Evolutionary conservation across 495 filamentous ascomycete species (phyloP).

Genomic region (Talaromyces borbonicus): DNA sequence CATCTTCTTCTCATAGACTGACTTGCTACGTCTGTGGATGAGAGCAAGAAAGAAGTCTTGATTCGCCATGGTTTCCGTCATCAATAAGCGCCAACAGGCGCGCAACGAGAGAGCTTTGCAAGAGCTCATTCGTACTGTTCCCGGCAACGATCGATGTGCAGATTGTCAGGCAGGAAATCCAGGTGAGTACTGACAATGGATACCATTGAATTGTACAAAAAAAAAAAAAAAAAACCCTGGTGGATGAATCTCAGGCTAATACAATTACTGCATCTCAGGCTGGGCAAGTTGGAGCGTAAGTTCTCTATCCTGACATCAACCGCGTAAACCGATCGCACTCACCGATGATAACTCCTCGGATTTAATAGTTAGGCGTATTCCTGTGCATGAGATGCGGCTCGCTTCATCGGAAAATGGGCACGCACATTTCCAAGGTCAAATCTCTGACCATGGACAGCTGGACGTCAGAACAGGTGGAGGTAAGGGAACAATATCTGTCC

Average conservation of each 20-base stretch:
- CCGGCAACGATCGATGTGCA: conserved; percentile 90
- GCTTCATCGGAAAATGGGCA: conserved; percentile 92
- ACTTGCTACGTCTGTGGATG: too few species aligned
- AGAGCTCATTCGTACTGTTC: conserved; percentile 76
- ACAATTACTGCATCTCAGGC: conserved; percentile 42
- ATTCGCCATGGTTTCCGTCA: conserved; percentile 38
- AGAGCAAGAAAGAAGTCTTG: too few species aligned
- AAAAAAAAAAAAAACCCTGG: too few species aligned
- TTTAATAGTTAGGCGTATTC: conserved; percentile 75
- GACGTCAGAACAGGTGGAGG: conserved; percentile 92
- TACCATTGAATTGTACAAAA: too few species aligned
- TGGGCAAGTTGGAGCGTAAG: conserved; percentile 99
- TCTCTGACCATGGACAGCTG: conserved; percentile 96
- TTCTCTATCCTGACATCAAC: conserved; percentile 11
- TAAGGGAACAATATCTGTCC: too few species aligned
- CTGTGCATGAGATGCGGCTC: conserved; percentile 96
- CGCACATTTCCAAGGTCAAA: conserved; percentile 97
- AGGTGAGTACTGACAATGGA: conserved; percentile 44
- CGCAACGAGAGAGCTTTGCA: conserved; percentile 90
- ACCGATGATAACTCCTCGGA: background rate
- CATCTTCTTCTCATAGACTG: conserved; percentile 9
- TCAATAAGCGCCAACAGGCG: conserved; percentile 91
- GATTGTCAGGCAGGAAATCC: conserved; percentile 90
- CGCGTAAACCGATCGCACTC: background rate
- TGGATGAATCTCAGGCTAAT: too few species aligned